A percentile compares a stretch with the other conserved stretches of the same genome.
phyloP scores from a whole-genome alignment of 176 grass and related monocot species.

The Lolium multiflorum region DNA sequence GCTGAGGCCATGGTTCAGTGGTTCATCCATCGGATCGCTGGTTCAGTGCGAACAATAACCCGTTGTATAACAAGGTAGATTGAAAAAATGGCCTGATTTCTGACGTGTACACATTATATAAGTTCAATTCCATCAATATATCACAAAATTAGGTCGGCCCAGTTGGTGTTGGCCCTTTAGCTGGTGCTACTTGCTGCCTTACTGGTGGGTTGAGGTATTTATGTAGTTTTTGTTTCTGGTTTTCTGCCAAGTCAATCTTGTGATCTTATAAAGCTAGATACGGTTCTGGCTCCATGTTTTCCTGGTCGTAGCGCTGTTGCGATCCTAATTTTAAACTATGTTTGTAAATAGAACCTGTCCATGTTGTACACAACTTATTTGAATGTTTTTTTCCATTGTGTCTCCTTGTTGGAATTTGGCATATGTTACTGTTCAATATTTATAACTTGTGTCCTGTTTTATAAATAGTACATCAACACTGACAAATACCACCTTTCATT shows the following conservation, averaged over 20 bases:
- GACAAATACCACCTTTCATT: constrained; percentile 5
- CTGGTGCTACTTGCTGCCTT: background rate
- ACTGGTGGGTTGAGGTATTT: background rate
- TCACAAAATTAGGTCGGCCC: background rate
- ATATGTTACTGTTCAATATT: background rate
- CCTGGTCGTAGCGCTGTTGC: background rate
- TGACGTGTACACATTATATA: background rate
- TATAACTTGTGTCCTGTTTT: constrained; percentile 4
- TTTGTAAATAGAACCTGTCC: constrained; percentile 17
- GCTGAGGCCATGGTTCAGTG: background rate
- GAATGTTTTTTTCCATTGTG: background rate
- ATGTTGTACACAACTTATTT: constrained; percentile 13
- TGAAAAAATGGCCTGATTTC: background rate
- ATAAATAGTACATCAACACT: constrained; percentile 8
- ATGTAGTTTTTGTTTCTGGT: background rate
- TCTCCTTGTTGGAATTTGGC: background rate
- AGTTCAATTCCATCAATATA: background rate
- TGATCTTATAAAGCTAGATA: background rate
- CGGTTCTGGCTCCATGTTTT: background rate
- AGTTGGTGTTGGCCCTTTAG: background rate
- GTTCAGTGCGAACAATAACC: background rate
- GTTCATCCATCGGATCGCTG: background rate
- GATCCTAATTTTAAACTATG: background rate
- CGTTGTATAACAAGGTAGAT: background rate
- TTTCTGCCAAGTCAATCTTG: background rate